Conservation (phyloP, 345 rosid genomes). For the Stellera chamaejasme region DNA sequence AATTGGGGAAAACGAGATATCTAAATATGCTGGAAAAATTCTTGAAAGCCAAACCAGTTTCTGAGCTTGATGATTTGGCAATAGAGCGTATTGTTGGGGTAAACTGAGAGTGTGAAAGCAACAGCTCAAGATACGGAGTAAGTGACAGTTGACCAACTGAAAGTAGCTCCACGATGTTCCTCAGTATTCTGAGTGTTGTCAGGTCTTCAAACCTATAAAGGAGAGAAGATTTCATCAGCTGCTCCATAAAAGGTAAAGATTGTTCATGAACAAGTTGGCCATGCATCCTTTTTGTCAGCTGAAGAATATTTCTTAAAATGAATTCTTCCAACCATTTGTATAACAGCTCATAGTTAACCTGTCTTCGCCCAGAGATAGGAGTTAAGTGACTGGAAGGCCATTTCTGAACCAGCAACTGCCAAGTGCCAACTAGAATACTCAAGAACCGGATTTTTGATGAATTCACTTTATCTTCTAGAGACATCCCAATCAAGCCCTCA, state of each 20-base stretch:
- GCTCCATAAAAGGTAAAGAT: conserved; percentile 62
- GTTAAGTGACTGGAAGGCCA: conserved; percentile 21
- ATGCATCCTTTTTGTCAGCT: conserved; percentile 37
- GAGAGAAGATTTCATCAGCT: conserved; percentile 55
- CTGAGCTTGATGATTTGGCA: conserved; percentile 25
- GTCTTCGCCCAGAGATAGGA: conserved; percentile 24
- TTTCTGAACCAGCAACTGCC: conserved; percentile 61
- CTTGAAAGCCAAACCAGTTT: conserved; percentile 45
- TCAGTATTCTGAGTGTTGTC: conserved; percentile 44
- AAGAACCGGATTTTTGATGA: conserved; percentile 43
- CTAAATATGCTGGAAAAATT: conserved; percentile 75
- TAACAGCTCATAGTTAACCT: conserved; percentile 27
- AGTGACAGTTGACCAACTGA: conserved; percentile 45
- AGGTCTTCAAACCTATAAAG: conserved; percentile 74
- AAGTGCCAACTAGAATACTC: conserved; percentile 41
- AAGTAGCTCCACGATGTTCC: conserved; percentile 38
- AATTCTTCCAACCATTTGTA: conserved; percentile 59
- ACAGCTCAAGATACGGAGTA: conserved; percentile 49
- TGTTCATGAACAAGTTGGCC: conserved; percentile 42
- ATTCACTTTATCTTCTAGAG: conserved; percentile 21
- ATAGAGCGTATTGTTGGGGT: conserved; percentile 41
- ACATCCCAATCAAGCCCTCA: conserved; percentile 18
- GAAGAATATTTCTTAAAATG: conserved; percentile 52
- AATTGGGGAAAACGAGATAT: conserved; percentile 30
- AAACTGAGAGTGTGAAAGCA: conserved; percentile 84